phyloP scores from a whole-genome alignment of 768 basidiomycete species.

The Mycena amicta region DNA sequence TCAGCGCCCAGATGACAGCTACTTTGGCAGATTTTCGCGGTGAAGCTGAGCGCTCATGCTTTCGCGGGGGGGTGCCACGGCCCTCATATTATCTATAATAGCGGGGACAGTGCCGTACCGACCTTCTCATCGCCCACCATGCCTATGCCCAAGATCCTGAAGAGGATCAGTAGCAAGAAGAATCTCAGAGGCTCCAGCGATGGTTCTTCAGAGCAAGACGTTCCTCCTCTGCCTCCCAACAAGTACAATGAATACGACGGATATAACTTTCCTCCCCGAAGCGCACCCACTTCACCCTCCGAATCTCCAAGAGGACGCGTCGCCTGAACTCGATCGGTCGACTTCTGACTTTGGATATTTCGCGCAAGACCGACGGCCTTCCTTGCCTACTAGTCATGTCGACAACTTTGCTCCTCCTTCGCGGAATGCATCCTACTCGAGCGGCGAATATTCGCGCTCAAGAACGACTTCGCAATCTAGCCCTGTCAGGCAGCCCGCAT shows the following conservation, averaged over 20 bases:
- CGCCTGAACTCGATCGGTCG: neutral
- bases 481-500: neutral
- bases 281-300: neutral
- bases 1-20: neutral
- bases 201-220: neutral
- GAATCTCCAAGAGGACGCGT: neutral
- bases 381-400: neutral
- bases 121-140: neutral
- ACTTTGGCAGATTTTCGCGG: neutral
- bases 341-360: neutral
- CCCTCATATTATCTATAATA: neutral
- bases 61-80: neutral
- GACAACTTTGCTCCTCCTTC: neutral
- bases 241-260: neutral
- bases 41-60: neutral
- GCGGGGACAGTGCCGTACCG: neutral
- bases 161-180: neutral
- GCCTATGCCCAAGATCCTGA: neutral
- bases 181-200: neutral
- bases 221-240: neutral
- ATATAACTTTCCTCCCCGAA: neutral
- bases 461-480: neutral
- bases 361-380: neutral
- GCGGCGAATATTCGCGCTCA: neutral
- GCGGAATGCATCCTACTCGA: neutral